Evolutionary conservation across 345 rosid genomes (phyloP), one percentile per base, ranked within the genome.

Genomic region (Populus pruinosa): DNA sequence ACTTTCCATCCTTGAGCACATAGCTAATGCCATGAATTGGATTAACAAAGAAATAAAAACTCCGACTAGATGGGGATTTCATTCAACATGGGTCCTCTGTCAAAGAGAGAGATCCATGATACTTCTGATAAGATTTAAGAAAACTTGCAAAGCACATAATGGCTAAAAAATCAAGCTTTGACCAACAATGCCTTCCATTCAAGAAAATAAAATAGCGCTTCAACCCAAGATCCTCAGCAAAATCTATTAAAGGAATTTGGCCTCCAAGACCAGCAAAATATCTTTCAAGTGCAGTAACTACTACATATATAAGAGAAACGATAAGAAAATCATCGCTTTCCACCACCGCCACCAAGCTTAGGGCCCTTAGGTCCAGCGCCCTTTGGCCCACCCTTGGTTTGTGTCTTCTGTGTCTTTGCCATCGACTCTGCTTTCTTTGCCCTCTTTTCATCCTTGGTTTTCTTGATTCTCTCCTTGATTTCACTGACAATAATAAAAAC

Each of bases 391-490:
- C 90, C 80, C 85, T 90, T 92, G 55, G 76, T 61, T 61, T 82
- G 88, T 2, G 87, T 64, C 85, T 91, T 92, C 53, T 88, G 89
- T 69, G 88, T 82, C 87, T 90, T 91, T 1, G 90, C 80, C n/a
- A 67, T 74, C 68, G 83, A 64, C 84, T 93, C 94, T 0, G 90
- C 95, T 77, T 92, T 92, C 89, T 92, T 90, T 2, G 93, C 95
- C 87, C 88, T 91, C 87, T 91, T 93, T 80, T 93, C 95, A 50
- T 93, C 97, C 86, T 90, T 90, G 0, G 92, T 93, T 81, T 91
- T 91, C 92, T 89, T 92, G 80, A 89, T 89, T 82, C 95, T 88
- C 84, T 92, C 93, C 86, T 92, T 91, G 17, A 92, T 91, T 75
- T 92, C 97, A 81, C 95, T 92, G 76, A n/a, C 44, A 39, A 44